Conservation (phyloP, 768 basidiomycete species). For the Chalciporus piperatus region DNA sequence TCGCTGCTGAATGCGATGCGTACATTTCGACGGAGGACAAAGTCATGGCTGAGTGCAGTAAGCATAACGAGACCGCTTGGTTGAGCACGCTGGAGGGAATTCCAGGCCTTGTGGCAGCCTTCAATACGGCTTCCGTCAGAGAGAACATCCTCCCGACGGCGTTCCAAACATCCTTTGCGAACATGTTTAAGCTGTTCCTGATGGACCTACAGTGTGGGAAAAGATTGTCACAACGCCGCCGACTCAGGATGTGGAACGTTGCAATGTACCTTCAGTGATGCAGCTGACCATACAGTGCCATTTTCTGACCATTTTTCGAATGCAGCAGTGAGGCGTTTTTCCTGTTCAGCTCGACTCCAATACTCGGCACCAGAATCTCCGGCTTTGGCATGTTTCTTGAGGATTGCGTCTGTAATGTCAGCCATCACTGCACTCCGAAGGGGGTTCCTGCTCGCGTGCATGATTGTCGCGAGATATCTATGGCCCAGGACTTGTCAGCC, state of each 20-base stretch:
- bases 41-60: constrained; percentile 15
- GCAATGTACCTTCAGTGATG: constrained; percentile 15
- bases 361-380: constrained; percentile 10
- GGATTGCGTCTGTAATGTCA: constrained; percentile 11
- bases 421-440: not conserved
- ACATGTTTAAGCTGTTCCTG: constrained; percentile 28
- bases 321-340: constrained; percentile 4
- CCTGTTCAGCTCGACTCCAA: constrained; percentile 18
- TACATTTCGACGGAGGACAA: constrained; percentile 21
- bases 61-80: constrained; percentile 25
- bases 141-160: constrained; percentile 16
- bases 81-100: constrained; percentile 14
- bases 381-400: constrained; percentile 8
- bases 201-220: constrained; percentile 23
- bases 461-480: constrained; percentile 13
- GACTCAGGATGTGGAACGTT: too few relatives aligned
- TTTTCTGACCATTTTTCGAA: constrained; percentile 12
- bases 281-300: constrained; percentile 18
- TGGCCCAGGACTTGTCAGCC: too few relatives aligned
- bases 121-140: constrained; percentile 30
- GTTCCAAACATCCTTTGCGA: constrained; percentile 24
- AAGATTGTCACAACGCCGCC: not conserved
- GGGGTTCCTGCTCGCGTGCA: constrained; percentile 8
- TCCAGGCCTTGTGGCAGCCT: constrained; percentile 30
- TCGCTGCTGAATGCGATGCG: constrained; percentile 2